Base-by-base conservation (phyloP, 768 basidiomycete genomes). In the Dentipellis fragilis region DNA sequence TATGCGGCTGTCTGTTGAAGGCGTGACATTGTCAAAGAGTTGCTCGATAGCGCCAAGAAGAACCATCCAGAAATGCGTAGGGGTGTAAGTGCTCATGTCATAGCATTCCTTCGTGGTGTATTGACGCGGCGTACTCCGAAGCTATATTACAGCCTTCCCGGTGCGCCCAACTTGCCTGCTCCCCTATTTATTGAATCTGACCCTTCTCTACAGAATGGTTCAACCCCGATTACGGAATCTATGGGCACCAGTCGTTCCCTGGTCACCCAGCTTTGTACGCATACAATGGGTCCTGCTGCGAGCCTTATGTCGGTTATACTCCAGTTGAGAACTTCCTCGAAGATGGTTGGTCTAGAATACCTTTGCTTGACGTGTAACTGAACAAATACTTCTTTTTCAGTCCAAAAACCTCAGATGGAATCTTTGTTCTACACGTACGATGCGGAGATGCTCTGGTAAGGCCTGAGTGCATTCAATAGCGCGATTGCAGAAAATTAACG, bases 241-340 rank as follows among this genome's bases (percentile, higher is more conserved):
- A 81, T 51, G 81, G 82, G 1, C 79, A 75, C 48, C 66, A 62
- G 2, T 2, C 10, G 19, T 81, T 74, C 74, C 83, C 81, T 0
- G 81, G 81, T 17, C 74, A 75, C 5, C 69, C 80, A 54, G 68
- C 78, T 0, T 81, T 72, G 63, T 73, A 80, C 50, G 46, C 60
- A 3, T 73, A 69, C 16, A 62, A 73, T 46, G 58, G 58, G 17
- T 47, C 40, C 16, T 57, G 52, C 50, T 78, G 16, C 35, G 83
- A 84, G 56, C 76, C 80, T 8, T 83, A 80, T 56, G 79, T 78
- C 0, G 82, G 81, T 10, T 67, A 69, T 38, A 56, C 78, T 8
- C 57, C 73, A 16, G 80, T 80, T 22, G 62, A 66, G 0, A 78
- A 83, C 60, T 83, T 78, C 49, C 23, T 83, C 12, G 67, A 73